Evolutionary conservation across 257 asterid species (phyloP), one percentile per base, ranked within the genome.

Genomic region (Solanum sitiens): DNA sequence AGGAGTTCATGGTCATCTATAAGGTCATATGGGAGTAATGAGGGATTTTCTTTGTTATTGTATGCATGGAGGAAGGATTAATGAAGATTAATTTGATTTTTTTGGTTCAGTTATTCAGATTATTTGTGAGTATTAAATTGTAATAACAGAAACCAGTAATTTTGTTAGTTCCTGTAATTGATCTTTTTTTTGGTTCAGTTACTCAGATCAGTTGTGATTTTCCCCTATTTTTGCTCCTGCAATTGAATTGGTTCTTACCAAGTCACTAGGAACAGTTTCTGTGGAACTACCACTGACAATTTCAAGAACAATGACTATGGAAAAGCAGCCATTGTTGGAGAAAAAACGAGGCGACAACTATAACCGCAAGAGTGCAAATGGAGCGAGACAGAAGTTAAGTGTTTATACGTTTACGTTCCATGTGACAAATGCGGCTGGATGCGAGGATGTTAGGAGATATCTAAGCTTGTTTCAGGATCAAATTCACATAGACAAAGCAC

Each of bases 11-110:
- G 93, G 87, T 91, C 93, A 44, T 91, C 93, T 3, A 87, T 87
- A 9, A 89, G 89, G 80, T 87, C 92, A 83, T 44, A 40, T 83
- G 90, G 89, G 23, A 89, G 87, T 84, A 88, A 35, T 14, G 90
- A 88, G 39, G 93, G 90, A 25, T 91, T 91, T 84, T 87, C 91
- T 87, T 86, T 91, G 88, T 76, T 89, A 44, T 59, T 91, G 88
- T 91, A 91, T 91, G 93, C 93, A 83, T 91, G 93, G 93, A 91
- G 90, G 87, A 89, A 88, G 77, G 91, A 84, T 65, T 87, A 85
- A 53, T 86, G 82, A 75, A 30, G 39, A 71, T 39, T 72, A 27
- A 35, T 14, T 85, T 63, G 15, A 42, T 47, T 75, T 88, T 47
- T 85, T 25, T 85, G 15, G 44, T 85, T 67, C 44, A 6, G 4